Conservation (phyloP, 371 early-diverging fungal genomes). For the Mortierella sp. region DNA sequence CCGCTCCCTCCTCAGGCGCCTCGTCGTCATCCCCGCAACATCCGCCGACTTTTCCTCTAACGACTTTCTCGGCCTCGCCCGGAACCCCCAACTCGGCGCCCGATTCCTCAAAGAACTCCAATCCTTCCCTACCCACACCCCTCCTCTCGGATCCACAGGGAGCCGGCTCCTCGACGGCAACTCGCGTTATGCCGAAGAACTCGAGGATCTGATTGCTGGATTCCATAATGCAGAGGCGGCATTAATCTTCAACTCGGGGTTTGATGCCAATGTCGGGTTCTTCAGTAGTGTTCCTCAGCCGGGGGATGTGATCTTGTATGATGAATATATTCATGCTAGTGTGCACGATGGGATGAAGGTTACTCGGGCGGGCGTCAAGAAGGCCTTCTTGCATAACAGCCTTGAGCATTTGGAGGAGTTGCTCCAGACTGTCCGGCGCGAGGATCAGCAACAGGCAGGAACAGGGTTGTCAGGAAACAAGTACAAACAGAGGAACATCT, state of each 20-base stretch:
- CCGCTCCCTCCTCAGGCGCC: conserved; percentile 45
- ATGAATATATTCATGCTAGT: conserved; percentile 85
- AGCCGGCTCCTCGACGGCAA: conserved; percentile 85
- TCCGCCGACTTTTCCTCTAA: conserved; percentile 84
- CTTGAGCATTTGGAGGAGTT: conserved; percentile 62
- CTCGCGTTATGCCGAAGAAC: conserved; percentile 67
- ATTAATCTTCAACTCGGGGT: conserved; percentile 87
- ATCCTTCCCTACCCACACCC: conserved; percentile 41
- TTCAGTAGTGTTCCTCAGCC: conserved; percentile 78
- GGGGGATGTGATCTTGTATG: conserved; percentile 77
- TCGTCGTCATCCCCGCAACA: conserved; percentile 51
- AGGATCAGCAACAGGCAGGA: conserved; percentile 22
- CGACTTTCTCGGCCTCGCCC: conserved; percentile 84
- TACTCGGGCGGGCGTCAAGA: conserved; percentile 65
- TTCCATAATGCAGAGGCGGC: conserved; percentile 77
- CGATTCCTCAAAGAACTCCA: conserved; percentile 63
- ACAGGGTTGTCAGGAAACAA: neutral
- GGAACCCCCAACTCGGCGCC: conserved; percentile 58
- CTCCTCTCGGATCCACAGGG: conserved; percentile 82
- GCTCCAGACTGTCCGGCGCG: conserved; percentile 39
- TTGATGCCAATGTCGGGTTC: conserved; percentile 84
- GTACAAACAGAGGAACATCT: conserved; percentile 63
- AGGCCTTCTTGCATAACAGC: conserved; percentile 79
- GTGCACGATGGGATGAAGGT: conserved; percentile 85
- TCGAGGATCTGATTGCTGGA: conserved; percentile 73